Evolutionary conservation across 1,284 basidiomycete species (phyloP), one percentile per base, ranked within the genome.

Genomic region (Tilletiaria anomala): DNA sequence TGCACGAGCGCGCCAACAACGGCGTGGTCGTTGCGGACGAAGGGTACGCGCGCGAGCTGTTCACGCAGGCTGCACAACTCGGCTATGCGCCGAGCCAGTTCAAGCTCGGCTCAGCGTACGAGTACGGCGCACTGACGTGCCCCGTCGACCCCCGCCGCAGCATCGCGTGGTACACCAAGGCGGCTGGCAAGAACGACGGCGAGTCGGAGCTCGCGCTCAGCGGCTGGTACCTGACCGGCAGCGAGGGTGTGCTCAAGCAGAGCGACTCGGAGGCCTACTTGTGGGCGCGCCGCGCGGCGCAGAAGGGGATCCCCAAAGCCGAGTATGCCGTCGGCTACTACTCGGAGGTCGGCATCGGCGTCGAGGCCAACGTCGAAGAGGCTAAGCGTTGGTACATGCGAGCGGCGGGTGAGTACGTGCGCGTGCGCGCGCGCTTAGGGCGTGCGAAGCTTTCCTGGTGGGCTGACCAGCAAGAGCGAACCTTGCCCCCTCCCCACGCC

Each of bases 331-430:
- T 35, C 73, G 88, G 51, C 3, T 45, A 97, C 69, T 97, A 97
- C 68, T 82, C 84, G 0, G 93, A 99, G 68, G 83, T 93, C 18
- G 93, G 91, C 4, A 99, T 99, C 57, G 93, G 93, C 18, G 83
- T 94, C 60, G 88, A 88, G 70, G 82, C 85, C 58, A 89, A 99
- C 61, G 69, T 88, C 34, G 93, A 96, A 50, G 82, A 91, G 66
- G 88, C 93, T 15, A 96, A 93, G 70, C 75, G 84, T 56, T 97
- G 91, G 89, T 99, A 99, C 69, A 91, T 93, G 84, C 78, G 93
- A 33, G 65, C 65, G 1, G 62, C 65, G 4, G 54, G 51, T 50
- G 32, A 45, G 47, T n/a, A n/a, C n/a, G n/a, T n/a, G n/a, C n/a
- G n/a, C n/a, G n/a, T n/a, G n/a, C n/a, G n/a, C n/a, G n/a, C n/a